phyloP scores from a whole-genome alignment of 1,284 basidiomycete species.

The Meira miltonrushii region DNA sequence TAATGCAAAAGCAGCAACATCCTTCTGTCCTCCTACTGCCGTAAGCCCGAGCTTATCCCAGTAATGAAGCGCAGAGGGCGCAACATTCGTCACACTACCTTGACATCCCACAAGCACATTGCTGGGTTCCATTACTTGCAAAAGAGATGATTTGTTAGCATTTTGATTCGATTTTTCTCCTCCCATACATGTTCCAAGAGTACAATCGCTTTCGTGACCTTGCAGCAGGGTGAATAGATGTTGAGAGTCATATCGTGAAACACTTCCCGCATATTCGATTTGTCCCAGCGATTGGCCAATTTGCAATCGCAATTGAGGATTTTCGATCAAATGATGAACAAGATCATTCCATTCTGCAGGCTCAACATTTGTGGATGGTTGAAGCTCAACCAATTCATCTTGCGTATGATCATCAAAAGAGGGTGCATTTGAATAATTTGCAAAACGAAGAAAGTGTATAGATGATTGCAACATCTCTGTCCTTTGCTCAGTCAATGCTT shows the following conservation, averaged over 20 bases:
- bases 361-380: background rate
- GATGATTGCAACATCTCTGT: background rate
- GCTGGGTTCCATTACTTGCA: slow-evolving; percentile 28
- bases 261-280: too few relatives aligned
- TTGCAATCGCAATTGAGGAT: background rate
- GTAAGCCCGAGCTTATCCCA: slow-evolving; percentile 45
- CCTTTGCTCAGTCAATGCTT: background rate
- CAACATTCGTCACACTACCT: slow-evolving; percentile 25
- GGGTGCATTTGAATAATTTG: too few relatives aligned
- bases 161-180: too few relatives aligned
- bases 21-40: slow-evolving; percentile 32
- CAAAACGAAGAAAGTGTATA: background rate
- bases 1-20: slow-evolving; percentile 31
- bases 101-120: slow-evolving; percentile 33
- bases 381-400: too few relatives aligned
- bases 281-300: too few relatives aligned
- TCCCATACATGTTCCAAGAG: too few relatives aligned
- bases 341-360: background rate
- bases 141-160: too few relatives aligned
- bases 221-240: too few relatives aligned
- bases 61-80: slow-evolving; percentile 31
- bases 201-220: too few relatives aligned
- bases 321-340: background rate
- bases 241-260: too few relatives aligned
- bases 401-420: too few relatives aligned